Percentiles rank a stretch among this genome's conserved stretches.
These are phyloP conservation scores for Batkoa obscura DNA, from an alignment of 371 early-diverging fungal genomes.

Conservation along the genomic window DNA sequence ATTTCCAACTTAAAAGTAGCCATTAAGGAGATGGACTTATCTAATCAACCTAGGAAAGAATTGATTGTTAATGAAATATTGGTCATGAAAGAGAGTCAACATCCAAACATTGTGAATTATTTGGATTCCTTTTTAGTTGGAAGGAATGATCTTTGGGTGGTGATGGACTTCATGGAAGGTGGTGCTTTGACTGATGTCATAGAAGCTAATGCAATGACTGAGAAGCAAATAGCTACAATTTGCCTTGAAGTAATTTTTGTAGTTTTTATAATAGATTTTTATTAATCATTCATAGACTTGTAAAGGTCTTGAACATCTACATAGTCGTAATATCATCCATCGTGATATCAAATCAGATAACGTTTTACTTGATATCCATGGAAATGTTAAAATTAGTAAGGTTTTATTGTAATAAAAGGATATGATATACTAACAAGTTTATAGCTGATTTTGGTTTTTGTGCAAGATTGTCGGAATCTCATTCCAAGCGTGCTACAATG, in stretches of 20 bases:
- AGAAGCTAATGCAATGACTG: constrained; percentile 67
- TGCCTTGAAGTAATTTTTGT: constrained; percentile 45
- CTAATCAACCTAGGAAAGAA: constrained; percentile 81
- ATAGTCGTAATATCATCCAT: constrained; percentile 80
- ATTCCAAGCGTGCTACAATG: constrained; percentile 83
- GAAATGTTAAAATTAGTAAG: constrained; percentile 87
- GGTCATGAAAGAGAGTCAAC: constrained; percentile 86
- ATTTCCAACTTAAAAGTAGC: constrained; percentile 60
- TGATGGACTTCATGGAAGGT: constrained; percentile 98
- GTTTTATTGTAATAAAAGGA: background rate
- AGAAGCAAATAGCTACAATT: constrained; percentile 81
- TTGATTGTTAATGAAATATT: constrained; percentile 88
- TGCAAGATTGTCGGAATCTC: constrained; percentile 70
- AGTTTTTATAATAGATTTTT: constrained; percentile 1
- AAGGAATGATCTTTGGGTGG: constrained; percentile 80
- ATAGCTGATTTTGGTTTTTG: constrained; percentile 84
- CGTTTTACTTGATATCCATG: constrained; percentile 61
- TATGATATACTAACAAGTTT: background rate
- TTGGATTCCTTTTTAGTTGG: constrained; percentile 73
- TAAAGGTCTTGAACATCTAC: constrained; percentile 80
- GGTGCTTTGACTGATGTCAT: constrained; percentile 96
- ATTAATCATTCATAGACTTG: constrained; percentile 28
- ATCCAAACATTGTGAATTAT: constrained; percentile 89
- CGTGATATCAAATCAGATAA: constrained; percentile 96
- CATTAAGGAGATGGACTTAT: constrained; percentile 93